These are phyloP conservation scores for Zygoascus ofunaensis DNA, from an alignment of 805 yeast genomes.

Conservation along the genomic window DNA sequence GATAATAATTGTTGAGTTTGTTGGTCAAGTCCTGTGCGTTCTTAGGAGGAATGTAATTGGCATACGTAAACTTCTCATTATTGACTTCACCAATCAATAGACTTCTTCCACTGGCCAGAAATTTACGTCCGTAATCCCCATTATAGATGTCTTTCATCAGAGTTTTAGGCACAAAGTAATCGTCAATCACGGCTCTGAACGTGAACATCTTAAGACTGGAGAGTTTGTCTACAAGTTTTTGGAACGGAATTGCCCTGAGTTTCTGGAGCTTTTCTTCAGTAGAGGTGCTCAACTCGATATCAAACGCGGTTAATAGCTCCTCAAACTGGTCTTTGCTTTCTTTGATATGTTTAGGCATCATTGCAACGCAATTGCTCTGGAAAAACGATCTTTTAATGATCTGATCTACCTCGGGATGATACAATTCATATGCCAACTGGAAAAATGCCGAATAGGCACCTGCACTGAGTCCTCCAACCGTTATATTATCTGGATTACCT, in stretches of 20 bases:
- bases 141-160: conserved; percentile 29
- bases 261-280: conserved; percentile 18
- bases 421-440: conserved; percentile 36
- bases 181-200: conserved; percentile 36
- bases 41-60: conserved; percentile 5
- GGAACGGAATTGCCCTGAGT: conserved; percentile 19
- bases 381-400: conserved; percentile 33
- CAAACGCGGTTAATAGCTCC: conserved; percentile 27
- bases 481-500: conserved; percentile 34
- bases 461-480: conserved; percentile 38
- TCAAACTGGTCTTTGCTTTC: conserved; percentile 33
- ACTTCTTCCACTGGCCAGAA: conserved; percentile 3
- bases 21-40: background rate
- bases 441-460: conserved; percentile 34
- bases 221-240: conserved; percentile 21
- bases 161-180: conserved; percentile 28
- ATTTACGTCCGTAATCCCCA: conserved; percentile 9
- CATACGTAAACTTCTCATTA: conserved; percentile 3
- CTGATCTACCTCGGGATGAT: conserved; percentile 33
- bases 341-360: conserved; percentile 33
- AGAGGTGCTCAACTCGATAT: conserved; percentile 14
- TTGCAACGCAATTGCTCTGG: conserved; percentile 31
- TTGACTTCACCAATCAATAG: conserved; percentile 10
- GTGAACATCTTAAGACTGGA: conserved; percentile 25
- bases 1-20: conserved; percentile 1